Evolutionary conservation across 2,329 filamentous ascomycete species (phyloP).

Genomic region (Fusarium kyushuense): DNA sequence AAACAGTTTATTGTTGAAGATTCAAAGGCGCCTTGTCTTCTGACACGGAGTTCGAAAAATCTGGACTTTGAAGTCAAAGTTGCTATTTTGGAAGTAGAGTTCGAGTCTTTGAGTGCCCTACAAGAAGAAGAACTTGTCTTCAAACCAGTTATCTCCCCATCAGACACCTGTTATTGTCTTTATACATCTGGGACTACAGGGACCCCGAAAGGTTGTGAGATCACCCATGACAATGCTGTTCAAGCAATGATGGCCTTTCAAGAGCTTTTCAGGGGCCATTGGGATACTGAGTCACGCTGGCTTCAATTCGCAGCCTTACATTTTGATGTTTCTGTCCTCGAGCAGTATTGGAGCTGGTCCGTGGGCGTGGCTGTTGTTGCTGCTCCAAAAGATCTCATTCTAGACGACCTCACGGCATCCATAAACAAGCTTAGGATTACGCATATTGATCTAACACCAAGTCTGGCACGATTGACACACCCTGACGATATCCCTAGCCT

Average conservation of each 20-base stretch:
- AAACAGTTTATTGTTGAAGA: constrained; percentile 83
- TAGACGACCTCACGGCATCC: constrained; percentile 81
- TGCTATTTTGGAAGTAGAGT: constrained; percentile 52
- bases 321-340: constrained; percentile 92
- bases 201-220: constrained; percentile 86
- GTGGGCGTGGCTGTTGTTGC: constrained; percentile 87
- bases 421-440: constrained; percentile 82
- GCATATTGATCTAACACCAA: constrained; percentile 92
- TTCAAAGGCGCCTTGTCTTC: constrained; percentile 72
- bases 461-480: constrained; percentile 80
- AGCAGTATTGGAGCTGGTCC: constrained; percentile 97
- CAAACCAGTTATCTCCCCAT: constrained; percentile 47
- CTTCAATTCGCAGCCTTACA: constrained; percentile 95
- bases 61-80: constrained; percentile 53
- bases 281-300: constrained; percentile 81
- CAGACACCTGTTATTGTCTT: constrained; percentile 81
- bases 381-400: constrained; percentile 84
- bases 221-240: constrained; percentile 89
- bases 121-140: constrained; percentile 28
- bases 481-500: constrained; percentile 85
- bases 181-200: constrained; percentile 92
- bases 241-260: constrained; percentile 92
- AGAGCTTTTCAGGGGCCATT: constrained; percentile 79
- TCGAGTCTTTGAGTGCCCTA: constrained; percentile 47
- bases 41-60: constrained; percentile 61